Percentiles rank a stretch among this genome's conserved stretches.
Conservation (phyloP, 2,329 filamentous ascomycete species). For the Lasiodiplodia sp. region DNA sequence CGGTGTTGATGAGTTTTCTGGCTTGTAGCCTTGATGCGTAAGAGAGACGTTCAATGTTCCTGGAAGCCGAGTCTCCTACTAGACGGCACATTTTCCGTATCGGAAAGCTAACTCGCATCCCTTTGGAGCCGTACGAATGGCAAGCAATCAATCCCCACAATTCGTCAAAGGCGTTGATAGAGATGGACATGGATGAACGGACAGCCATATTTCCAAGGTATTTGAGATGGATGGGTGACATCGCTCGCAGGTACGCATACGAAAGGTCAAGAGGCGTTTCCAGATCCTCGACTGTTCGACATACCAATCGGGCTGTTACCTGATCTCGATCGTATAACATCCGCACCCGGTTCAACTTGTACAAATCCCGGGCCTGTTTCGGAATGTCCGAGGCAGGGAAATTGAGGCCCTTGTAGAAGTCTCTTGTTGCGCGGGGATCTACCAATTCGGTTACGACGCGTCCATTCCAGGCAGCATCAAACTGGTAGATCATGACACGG, state of each 20-base stretch:
- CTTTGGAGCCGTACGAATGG: slow-evolving; percentile 77
- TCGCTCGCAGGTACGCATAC: slow-evolving; percentile 83
- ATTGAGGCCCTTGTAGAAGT: slow-evolving; percentile 85
- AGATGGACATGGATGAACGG: slow-evolving; percentile 93
- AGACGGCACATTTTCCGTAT: slow-evolving; percentile 92
- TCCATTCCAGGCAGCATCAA: slow-evolving; percentile 82
- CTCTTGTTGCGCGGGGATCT: slow-evolving; percentile 78
- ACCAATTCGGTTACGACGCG: slow-evolving; percentile 88
- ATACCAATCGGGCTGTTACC: slow-evolving; percentile 81
- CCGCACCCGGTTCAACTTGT: slow-evolving; percentile 88
- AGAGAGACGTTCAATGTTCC: slow-evolving; percentile 86
- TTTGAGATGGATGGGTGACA: slow-evolving; percentile 89
- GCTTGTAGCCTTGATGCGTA: slow-evolving; percentile 86
- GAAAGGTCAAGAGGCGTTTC: slow-evolving; percentile 81
- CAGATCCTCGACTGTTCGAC: slow-evolving; percentile 75
- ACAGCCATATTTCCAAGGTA: slow-evolving; percentile 90
- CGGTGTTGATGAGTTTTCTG: slow-evolving; percentile 85
- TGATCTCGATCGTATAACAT: slow-evolving; percentile 86
- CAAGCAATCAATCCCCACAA: slow-evolving; percentile 90
- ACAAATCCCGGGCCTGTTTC: slow-evolving; percentile 84
- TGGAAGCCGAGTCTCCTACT: slow-evolving; percentile 82
- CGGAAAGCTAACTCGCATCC: slow-evolving; percentile 91
- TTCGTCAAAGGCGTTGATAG: slow-evolving; percentile 83
- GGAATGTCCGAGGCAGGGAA: slow-evolving; percentile 90
- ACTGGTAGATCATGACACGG: slow-evolving; percentile 92